Evolutionary conservation across 2,329 filamentous ascomycete species (phyloP), one percentile per base, ranked within the genome.

Genomic region (Colletotrichum caudatum): DNA sequence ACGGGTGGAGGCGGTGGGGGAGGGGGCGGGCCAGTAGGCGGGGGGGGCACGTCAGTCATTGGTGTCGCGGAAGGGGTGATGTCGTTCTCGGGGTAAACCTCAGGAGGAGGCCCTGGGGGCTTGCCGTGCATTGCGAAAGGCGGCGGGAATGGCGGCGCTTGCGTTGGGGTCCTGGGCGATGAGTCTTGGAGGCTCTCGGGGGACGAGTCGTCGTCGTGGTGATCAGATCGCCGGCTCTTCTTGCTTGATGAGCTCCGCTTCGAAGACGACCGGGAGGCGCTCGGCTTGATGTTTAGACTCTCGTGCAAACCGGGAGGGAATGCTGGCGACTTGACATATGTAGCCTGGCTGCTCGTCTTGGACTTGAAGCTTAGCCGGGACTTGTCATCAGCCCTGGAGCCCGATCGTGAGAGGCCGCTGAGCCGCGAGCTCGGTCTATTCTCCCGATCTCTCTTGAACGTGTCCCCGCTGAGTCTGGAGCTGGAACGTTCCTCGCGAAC

Each of bases 1-100:
- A 94, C 88, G 0, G 92, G 91, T 1, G 94, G 92, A 2, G 93
- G 94, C 0, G 94, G 94, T 0, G 93, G 94, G 1, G 94, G 88
- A 1, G 88, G 85, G 0, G 86, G 87, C 0, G 84, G 84, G 2
- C 82, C 83, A 5, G 86, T 82, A 4, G 82, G 80, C 1, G 80
- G 80, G 54, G 77, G 80, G 50, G 77, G 73, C 64, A 77, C 76
- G 53, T 77, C 83, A 3, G 83, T 84, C 64, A 80, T 78, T 0
- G 82, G 82, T 5, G 83, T 84, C 66, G 79, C 81, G 23, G 82
- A 76, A 41, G 82, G 81, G 12, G 80, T 80, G 39, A 81, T 80
- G 23, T 79, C 79, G 33, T 67, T 67, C 26, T 84, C 82, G 46
- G 82, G 80, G n/a, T 80, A 77, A 53, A 80, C 79, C 20, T 80